Base-by-base conservation (phyloP, 345 rosid genomes). In the Acer campestre region DNA sequence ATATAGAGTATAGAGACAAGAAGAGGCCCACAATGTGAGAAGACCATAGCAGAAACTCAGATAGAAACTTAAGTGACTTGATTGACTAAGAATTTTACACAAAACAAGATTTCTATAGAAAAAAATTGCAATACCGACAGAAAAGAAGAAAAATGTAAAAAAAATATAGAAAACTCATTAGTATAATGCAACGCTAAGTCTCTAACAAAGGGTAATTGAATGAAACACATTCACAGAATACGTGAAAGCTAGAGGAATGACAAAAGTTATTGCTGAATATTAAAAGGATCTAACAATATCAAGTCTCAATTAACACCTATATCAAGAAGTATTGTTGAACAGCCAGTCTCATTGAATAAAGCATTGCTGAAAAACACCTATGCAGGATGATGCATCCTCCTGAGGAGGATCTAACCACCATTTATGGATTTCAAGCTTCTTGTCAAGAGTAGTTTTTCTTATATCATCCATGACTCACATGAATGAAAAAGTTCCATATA, bases 261-360 rank as follows among this genome's bases (percentile, higher is more conserved):
- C n/a, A 42, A 35, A 35, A 65, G 1, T n/a, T 27, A 7, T 62
- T 18, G 48, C 58, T 17, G 64, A 74, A 64, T 29, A 74, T 27
- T 9, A 73, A 22, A 61, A 74, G 48, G 35, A 48, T 64, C n/a
- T 49, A 12, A 64, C 22, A 62, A 48, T 0, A 18, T 38, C 59
- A 74, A 11, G 18, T 46, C 29, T 27, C 20, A 27, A 17, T 62
- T 38, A 62, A 63, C 69, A 20, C 25, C 53, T n/a, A 18, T 10
- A 67, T 27, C 29, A 40, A 67, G 53, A 67, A 42, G 16, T 8
- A n/a, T 67, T 67, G 63, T 59, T 59, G 63, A 40, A 67, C 27
- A 74, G 51, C 17, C 10, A 63, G 61, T 74, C 75, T 72, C 42
- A 62, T 6, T 62, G 25, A 62, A 74, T 31, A 62, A 27, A 18